These are phyloP conservation scores for Aspergillus awamori DNA, from an alignment of 2,329 filamentous ascomycete genomes.

Conservation along the genomic window DNA sequence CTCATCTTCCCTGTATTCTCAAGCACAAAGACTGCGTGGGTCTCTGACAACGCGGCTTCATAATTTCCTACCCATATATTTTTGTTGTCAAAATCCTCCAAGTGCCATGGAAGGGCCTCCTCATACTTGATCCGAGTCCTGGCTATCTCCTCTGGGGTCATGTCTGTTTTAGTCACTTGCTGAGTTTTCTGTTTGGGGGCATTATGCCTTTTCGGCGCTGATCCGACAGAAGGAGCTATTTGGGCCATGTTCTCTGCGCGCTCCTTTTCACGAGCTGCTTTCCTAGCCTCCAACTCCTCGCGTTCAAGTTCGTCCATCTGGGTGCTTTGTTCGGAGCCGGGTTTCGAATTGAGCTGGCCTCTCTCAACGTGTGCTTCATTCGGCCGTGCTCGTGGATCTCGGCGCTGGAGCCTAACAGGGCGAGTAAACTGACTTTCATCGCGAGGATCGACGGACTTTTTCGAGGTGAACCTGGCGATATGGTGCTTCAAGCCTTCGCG, in stretches of 20 bases:
- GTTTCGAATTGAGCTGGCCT: constrained; percentile 42
- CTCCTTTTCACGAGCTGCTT: constrained; percentile 81
- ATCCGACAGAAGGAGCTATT: constrained; percentile 80
- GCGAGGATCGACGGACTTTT: constrained; percentile 65
- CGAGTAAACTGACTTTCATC: constrained; percentile 83
- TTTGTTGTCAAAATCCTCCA: constrained; percentile 95
- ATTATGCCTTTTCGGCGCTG: constrained; percentile 68
- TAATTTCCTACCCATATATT: constrained; percentile 93
- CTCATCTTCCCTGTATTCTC: constrained; percentile 72
- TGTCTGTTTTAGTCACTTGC: constrained; percentile 81
- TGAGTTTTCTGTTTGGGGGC: constrained; percentile 76
- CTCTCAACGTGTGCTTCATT: constrained; percentile 60
- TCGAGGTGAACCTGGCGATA: constrained; percentile 76
- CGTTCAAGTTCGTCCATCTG: constrained; percentile 68
- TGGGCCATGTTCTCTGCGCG: constrained; percentile 85
- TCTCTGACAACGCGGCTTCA: constrained; percentile 81
- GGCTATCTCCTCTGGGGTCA: constrained; percentile 71
- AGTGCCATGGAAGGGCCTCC: constrained; percentile 92
- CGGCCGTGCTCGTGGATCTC: constrained; percentile 70
- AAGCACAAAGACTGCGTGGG: constrained; percentile 75
- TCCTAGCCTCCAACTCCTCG: constrained; percentile 59
- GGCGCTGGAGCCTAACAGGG: constrained; percentile 84
- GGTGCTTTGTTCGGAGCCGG: constrained; percentile 38
- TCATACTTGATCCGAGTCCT: constrained; percentile 74
- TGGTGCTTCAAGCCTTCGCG: constrained; percentile 82